Evolutionary conservation across 2,329 filamentous ascomycete species (phyloP).

Genomic region (Pyrenophora tritici-repentis): DNA sequence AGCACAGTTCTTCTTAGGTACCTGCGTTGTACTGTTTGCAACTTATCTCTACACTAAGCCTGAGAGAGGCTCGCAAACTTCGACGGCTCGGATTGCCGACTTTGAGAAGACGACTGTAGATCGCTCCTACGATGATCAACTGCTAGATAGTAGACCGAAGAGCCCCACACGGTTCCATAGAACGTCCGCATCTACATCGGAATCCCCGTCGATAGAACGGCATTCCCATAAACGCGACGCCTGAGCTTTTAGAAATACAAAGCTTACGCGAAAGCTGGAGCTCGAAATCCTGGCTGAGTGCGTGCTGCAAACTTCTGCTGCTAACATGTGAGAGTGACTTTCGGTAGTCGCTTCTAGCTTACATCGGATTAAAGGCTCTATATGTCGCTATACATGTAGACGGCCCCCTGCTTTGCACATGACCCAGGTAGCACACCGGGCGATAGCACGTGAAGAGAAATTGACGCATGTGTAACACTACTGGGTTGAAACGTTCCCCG

Average conservation of each 20-base stretch:
- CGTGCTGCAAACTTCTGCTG: neutral
- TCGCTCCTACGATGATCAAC: constrained; percentile 22
- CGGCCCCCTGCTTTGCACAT: too few relatives aligned
- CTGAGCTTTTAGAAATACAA: constrained; percentile 13
- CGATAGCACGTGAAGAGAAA: too few relatives aligned
- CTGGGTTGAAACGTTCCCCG: too few relatives aligned
- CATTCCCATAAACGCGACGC: constrained; percentile 31
- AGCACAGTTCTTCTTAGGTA: constrained; percentile 78
- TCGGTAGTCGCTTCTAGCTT: too few relatives aligned
- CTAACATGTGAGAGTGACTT: too few relatives aligned
- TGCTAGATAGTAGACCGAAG: constrained; percentile 5
- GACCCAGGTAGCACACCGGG: too few relatives aligned
- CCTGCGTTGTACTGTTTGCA: constrained; percentile 75
- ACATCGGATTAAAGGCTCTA: too few relatives aligned
- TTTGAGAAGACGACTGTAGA: constrained; percentile 77
- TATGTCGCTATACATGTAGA: too few relatives aligned
- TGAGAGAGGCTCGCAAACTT: constrained; percentile 58
- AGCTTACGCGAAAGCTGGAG: neutral
- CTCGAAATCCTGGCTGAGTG: neutral
- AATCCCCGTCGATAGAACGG: constrained; percentile 30
- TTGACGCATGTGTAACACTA: too few relatives aligned
- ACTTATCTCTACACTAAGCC: constrained; percentile 83
- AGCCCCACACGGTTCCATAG: constrained; percentile 19
- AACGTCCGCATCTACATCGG: constrained; percentile 23
- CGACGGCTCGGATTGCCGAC: constrained; percentile 69